Evolutionary conservation across 306 rosid species (phyloP), one percentile per base, ranked within the genome.

Genomic region (Psophocarpus tetragonolobus): DNA sequence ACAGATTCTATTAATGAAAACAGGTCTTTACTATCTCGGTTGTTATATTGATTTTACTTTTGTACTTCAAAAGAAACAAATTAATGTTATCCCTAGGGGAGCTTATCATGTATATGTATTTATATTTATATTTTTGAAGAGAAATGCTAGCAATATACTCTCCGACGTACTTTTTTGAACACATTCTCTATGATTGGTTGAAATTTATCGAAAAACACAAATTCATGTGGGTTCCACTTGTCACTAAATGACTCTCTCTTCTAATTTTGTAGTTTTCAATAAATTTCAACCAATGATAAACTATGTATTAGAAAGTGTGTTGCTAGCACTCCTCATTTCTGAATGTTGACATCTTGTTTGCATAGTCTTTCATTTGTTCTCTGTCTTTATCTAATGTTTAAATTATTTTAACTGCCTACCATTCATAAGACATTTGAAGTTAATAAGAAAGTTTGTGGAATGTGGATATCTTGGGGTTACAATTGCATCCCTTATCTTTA

Each of bases 1-100:
- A 79, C 84, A 45, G 33, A 74, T 85, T 82, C 88, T 82, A 84
- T 72, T 80, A 87, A 84, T 83, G 98, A 93, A 83, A 90, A 88
- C 95, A 93, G 98, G 98, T 93, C 84, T 86, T 84, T 86, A 83
- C 81, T 82, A 87, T 81, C 84, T 80, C 84, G 70, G 87, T 61
- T 85, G 92, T 83, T 77, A 63, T 70, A 76, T 78, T 41, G 24
- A 61, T 45, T 61, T 75, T 61, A 30, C 68, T 21, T 76, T 74
- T 82, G 80, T 84, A 83, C 79, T 80, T 89, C 78, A 83, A 50
- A 69, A 80, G 76, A 61, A 81, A 84, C n/a, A 79, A 68, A 71
- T 80, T 74, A 63, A 62, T 82, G 77, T 73, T 85, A 33, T 11
- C 71, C 48, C 38, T 4, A 9, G 68, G 61, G 61, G 39, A 29